Evolutionary conservation across 2,329 filamentous ascomycete genomes (phyloP), one percentile per base, ranked within the genome.

Genomic region (Clonostachys sp.): DNA sequence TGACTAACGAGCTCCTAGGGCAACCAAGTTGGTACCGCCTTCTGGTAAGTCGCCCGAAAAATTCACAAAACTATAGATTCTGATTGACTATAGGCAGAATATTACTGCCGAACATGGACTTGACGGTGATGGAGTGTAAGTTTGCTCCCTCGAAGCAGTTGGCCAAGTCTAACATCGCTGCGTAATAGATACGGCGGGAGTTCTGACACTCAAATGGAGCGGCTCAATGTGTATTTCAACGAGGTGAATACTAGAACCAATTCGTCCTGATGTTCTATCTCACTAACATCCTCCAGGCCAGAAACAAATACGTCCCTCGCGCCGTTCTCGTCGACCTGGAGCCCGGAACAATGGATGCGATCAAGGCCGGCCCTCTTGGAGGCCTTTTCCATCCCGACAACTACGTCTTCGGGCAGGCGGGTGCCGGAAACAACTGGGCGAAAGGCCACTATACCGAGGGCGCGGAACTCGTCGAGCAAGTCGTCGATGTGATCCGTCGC

Each of bases 11-110:
- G 41, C 34, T 41, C 3, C 50, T 52, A 96, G 92, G 94, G 94
- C 84, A 99, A 99, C 88, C 94, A 99, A 89, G 96, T 97, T 64
- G 94, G 94, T 92, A 92, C 94, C 81, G 94, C 94, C 77, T 99
- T 99, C 84, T 99, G 94, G 87, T 87, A 30, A 91, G 74, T 86
- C 79, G 24, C 4, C 24, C 3, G 4, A 30, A 30, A 30, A 3
- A 9, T 30, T 30, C 24, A 30, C 10, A 8, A 30, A 10, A 6
- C 8, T 30, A 10, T 30, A 10, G 8, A 30, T 30, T 30, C 24
- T 30, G 8, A 30, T 30, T 9, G 24, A 30, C 10, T 30, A 30
- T 8, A 30, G 24, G 87, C 87, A 91, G 74, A 87, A 79, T 66
- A 90, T 91, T 70, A 89, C 87, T 67, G 84, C 85, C 74, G 87